Base-by-base conservation (phyloP, 2,329 filamentous ascomycete genomes). In the Arthrinium puccinioides region DNA sequence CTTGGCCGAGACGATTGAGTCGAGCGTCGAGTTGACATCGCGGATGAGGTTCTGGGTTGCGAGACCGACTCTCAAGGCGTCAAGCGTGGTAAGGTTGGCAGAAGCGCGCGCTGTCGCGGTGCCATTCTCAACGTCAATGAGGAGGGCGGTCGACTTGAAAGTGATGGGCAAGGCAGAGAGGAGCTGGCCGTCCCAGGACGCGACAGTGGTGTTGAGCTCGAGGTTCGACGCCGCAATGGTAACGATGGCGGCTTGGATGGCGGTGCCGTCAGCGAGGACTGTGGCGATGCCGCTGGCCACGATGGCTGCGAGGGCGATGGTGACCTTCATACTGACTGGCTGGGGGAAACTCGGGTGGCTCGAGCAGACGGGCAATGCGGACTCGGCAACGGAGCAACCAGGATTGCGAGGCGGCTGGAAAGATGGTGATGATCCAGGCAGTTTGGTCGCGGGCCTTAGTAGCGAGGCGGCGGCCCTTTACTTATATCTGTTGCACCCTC, bases 81-180 rank as follows among this genome's bases (percentile, higher is more conserved):
- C 64, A 14, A 51, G 40, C 4, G 53, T n/a, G 6, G 57, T 56
- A 34, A 73, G 57, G 9, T 51, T 42, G n/a, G 44, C 56, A 8
- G 65, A 67, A 0, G 46, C 34, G 9, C 59, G 33, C 44, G 67
- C 67, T 3, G 51, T 49, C 15, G 49, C 40, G 20, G 59, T 63
- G 38, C 63, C 64, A 21, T 56, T 41, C 27, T 65, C 57, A 44
- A 70, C 64, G 35, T 57, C 51, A 10, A 44, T 16, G 20, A 71
- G 60, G 2, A 72, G 61, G 9, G 44, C 39, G 6, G 58, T 49
- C 5, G 63, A 64, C 37, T 62, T 49, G 36, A 50, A 36, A 34
- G 64, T 51, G 44, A 73, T 69, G 39, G 64, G 61, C 2, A 68
- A 32, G 0, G 60, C 55, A 26, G 57, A 55, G 10, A 67, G 41